phyloP scores from a whole-genome alignment of 495 filamentous ascomycete genomes.

The Pseudomonodictys pantanalensis region DNA sequence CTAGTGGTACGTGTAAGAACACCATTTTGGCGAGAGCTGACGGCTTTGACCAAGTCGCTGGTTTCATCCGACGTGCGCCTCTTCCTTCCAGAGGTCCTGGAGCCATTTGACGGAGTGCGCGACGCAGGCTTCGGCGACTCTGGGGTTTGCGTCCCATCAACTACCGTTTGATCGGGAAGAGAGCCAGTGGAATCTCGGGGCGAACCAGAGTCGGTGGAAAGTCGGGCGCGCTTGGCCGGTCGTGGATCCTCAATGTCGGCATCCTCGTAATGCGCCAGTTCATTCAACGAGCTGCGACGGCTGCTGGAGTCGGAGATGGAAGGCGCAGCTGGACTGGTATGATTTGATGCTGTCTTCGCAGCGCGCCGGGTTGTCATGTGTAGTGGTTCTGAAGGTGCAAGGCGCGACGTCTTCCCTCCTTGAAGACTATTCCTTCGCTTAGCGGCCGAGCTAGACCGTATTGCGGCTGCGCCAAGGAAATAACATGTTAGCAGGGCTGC shows the following conservation, averaged over 20 bases:
- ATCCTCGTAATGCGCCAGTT: conserved; percentile 6
- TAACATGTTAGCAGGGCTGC: conserved; percentile 7
- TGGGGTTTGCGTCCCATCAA: conserved; percentile 3
- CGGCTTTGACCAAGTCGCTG: conserved; percentile 17
- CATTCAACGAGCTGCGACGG: conserved; percentile 32
- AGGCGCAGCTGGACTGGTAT: conserved; percentile 24
- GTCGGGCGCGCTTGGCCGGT: conserved; percentile 31
- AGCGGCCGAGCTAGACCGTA: conserved; percentile 17
- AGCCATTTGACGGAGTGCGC: conserved; percentile 5
- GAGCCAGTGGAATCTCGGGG: conserved; percentile 8
- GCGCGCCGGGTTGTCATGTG: conserved; percentile 39
- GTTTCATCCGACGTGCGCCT: conserved; percentile 26
- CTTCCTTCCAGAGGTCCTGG: conserved; percentile 12
- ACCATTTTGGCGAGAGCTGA: conserved; percentile 22
- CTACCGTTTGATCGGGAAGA: not conserved
- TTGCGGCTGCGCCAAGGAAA: conserved; percentile 9
- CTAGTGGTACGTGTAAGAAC: conserved; percentile 13
- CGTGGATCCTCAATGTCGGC: conserved; percentile 21
- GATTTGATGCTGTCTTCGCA: conserved; percentile 33
- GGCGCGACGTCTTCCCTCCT: conserved; percentile 28
- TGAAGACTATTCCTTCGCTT: conserved; percentile 26
- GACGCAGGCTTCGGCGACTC: conserved; percentile 6
- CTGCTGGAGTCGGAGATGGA: conserved; percentile 31
- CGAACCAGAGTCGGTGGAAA: conserved; percentile 30
- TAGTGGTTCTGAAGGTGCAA: conserved; percentile 38